These are phyloP conservation scores for Hymenoscyphus occultus DNA, from an alignment of 2,329 filamentous ascomycete species.

Conservation along the genomic window DNA sequence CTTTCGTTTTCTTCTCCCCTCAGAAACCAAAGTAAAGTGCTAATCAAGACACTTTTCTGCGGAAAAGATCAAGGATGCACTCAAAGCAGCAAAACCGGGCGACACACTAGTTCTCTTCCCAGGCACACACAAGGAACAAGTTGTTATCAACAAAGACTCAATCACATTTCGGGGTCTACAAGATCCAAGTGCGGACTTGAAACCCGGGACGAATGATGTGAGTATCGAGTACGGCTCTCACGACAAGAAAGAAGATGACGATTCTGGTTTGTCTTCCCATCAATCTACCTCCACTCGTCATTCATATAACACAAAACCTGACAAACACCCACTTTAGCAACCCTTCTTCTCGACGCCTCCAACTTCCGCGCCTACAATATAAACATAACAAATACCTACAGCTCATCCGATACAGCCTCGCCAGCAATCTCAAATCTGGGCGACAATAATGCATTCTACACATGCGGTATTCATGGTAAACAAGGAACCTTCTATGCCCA, in stretches of 20 bases:
- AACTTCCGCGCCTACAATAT: conserved; percentile 57
- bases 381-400: conserved; percentile 49
- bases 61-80: conserved; percentile 21
- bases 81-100: conserved; percentile 36
- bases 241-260: conserved; percentile 38
- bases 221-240: conserved; percentile 26
- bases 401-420: conserved; percentile 46
- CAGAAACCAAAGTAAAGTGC: neutral
- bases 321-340: conserved; percentile 10
- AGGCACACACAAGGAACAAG: conserved; percentile 53
- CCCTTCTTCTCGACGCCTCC: conserved; percentile 34
- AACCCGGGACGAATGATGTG: conserved; percentile 45
- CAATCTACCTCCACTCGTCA: neutral
- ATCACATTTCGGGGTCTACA: conserved; percentile 43
- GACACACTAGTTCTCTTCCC: conserved; percentile 54
- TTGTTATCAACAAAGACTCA: conserved; percentile 45
- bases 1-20: neutral
- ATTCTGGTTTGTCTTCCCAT: conserved; percentile 16
- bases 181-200: conserved; percentile 39
- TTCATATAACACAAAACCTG: neutral
- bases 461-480: conserved; percentile 48
- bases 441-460: conserved; percentile 52
- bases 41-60: neutral
- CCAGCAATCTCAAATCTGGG: conserved; percentile 50
- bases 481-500: conserved; percentile 52